Evolutionary conservation across 2,329 filamentous ascomycete species (phyloP).

Genomic region (Grosmannia huntii): DNA sequence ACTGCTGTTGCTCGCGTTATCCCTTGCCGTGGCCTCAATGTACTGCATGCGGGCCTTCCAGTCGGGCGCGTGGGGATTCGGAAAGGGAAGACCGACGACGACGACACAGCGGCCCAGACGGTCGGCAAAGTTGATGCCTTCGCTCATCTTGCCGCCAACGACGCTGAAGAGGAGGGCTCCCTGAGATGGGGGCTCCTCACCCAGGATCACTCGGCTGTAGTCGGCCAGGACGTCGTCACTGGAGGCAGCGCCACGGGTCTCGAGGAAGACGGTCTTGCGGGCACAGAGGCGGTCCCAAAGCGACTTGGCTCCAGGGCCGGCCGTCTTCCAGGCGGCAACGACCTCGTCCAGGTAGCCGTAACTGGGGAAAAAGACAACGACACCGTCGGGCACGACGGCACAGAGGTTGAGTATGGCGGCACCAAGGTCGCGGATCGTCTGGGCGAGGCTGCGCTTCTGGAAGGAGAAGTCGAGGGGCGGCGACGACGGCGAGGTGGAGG

Average conservation of each 20-base stretch:
- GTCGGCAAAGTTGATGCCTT: constrained; percentile 98
- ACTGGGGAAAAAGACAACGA: constrained; percentile 92
- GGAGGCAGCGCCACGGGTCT: constrained; percentile 35
- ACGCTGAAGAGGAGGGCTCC: constrained; percentile 71
- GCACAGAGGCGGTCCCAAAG: constrained; percentile 46
- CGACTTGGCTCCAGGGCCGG: constrained; percentile 15
- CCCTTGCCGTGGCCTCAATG: constrained; percentile 40
- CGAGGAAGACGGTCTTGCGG: constrained; percentile 51
- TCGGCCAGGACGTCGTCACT: constrained; percentile 59
- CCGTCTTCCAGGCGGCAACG: constrained; percentile 44
- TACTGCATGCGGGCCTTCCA: constrained; percentile 91
- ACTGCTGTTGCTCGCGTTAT: constrained; percentile 2
- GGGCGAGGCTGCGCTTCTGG: constrained; percentile 55
- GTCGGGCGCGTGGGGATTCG: constrained; percentile 77
- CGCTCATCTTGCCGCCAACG: constrained; percentile 86
- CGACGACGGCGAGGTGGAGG: constrained; percentile 16
- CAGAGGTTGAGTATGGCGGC: constrained; percentile 59
- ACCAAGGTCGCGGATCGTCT: constrained; percentile 64
- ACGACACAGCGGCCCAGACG: constrained; percentile 76
- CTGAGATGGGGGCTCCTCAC: constrained; percentile 6
- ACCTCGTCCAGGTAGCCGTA: constrained; percentile 81
- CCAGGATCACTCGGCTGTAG: constrained; percentile 58
- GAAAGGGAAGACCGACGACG: constrained; percentile 86
- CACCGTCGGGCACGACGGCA: constrained; percentile 66
- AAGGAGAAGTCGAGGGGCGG: constrained; percentile 73